Conservation (phyloP, 148 eudicot genomes). For the Selenicereus undatus region DNA sequence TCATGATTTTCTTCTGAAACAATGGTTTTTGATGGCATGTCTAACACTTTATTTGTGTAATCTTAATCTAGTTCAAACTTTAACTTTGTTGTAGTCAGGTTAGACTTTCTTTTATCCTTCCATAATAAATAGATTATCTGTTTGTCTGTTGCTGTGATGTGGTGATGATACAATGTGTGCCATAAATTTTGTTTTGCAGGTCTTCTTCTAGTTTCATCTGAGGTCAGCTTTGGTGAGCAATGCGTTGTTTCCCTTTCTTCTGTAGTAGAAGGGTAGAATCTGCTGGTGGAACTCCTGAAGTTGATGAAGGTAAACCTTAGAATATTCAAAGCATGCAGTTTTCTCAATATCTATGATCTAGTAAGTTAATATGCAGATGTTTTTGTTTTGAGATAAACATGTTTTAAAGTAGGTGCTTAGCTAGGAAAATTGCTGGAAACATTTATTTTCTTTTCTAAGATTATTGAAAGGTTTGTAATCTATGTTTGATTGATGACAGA, state of each 20-base stretch:
- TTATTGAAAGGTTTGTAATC: neutral
- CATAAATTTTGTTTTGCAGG: conserved; percentile 21
- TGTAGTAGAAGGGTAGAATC: conserved; percentile 23
- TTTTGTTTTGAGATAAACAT: neutral
- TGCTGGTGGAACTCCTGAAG: conserved; percentile 14
- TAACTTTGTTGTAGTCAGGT: neutral
- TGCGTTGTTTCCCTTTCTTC: conserved; percentile 38
- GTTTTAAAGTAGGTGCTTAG: neutral
- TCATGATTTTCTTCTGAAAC: neutral
- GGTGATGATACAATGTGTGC: neutral
- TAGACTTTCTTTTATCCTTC: neutral
- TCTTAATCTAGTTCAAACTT: neutral
- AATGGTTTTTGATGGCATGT: neutral
- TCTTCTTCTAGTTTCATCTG: conserved; percentile 7
- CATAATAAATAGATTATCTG: neutral
- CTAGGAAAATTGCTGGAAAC: neutral
- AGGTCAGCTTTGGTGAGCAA: conserved; percentile 20
- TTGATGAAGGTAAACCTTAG: conserved; percentile 33
- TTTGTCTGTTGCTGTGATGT: neutral
- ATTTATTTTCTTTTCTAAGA: neutral
- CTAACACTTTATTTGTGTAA: neutral
- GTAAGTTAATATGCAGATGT: neutral
- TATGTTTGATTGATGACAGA: conserved; percentile 24
- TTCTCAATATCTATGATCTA: neutral
- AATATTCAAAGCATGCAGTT: neutral